A percentile compares a stretch with the other conserved stretches of the same genome.
Evolutionary conservation across 441 rosid genomes (phyloP).

Genomic region (Erysimum cheiri): DNA sequence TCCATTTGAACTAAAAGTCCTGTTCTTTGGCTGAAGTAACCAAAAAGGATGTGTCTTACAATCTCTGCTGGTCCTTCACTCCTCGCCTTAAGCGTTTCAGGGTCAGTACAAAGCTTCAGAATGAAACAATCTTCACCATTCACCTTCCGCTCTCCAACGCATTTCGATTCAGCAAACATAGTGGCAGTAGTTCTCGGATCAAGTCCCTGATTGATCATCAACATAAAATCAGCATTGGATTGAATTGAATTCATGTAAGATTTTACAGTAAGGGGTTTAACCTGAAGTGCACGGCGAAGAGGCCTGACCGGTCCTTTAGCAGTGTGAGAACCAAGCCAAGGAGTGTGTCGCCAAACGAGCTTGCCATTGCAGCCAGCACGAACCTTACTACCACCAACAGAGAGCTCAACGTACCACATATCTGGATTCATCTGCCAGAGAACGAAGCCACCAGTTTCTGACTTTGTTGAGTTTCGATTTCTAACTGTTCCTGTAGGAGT

Average conservation of each 20-base stretch:
- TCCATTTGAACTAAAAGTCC: conserved; percentile 88
- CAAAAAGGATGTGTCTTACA: conserved; percentile 85
- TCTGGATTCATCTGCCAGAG: conserved; percentile 99
- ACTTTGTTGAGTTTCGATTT: conserved; percentile 54
- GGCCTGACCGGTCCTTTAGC: conserved; percentile 97
- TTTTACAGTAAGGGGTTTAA: conserved; percentile 11
- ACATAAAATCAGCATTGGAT: neutral
- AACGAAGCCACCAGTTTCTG: conserved; percentile 87
- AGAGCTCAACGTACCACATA: conserved; percentile 97
- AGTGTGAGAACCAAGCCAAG: conserved; percentile 92
- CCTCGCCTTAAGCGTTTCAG: conserved; percentile 75
- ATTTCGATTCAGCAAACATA: conserved; percentile 79
- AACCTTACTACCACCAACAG: conserved; percentile 86
- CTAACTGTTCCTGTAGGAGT: conserved; percentile 73
- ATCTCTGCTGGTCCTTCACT: conserved; percentile 95
- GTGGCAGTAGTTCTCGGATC: conserved; percentile 86
- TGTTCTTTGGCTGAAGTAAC: conserved; percentile 93
- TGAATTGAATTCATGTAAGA: neutral
- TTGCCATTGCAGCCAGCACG: conserved; percentile 97
- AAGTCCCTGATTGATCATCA: conserved; percentile 60
- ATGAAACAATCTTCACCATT: conserved; percentile 94
- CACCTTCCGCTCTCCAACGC: conserved; percentile 80
- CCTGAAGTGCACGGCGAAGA: conserved; percentile 97
- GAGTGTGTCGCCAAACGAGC: conserved; percentile 95
- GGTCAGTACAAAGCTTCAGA: conserved; percentile 75